Base-by-base conservation (phyloP, 208 protist species). In the Lotmaria passim region DNA sequence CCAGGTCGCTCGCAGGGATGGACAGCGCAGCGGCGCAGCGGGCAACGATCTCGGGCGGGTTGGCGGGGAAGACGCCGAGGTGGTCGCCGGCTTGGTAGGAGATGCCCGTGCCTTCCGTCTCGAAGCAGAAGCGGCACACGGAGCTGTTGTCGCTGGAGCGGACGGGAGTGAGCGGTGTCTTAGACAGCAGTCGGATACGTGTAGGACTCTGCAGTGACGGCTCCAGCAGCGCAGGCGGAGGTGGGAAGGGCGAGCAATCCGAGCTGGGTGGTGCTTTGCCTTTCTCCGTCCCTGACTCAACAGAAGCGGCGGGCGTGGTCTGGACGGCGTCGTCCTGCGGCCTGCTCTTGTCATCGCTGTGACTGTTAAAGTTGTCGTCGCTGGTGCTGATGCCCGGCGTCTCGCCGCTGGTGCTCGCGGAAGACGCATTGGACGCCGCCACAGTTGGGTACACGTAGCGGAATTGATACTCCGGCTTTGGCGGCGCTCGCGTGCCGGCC, bases 31-130 rank as follows among this genome's bases (percentile, higher is more conserved):
- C n/a, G 15, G 81, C 64, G 61, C 73, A 89, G 4, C 79, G 87
- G 10, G 92, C 48, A 4, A 98, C 93, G 12, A 95, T 68, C 17
- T 74, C 69, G 0, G 80, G 76, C 10, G 91, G 63, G 73, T 98
- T 98, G 15, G 60, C 46, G 15, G 97, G 83, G 58, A 87, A 97
- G 33, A 98, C 86, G 38, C 85, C 93, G 3, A 98, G 52, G 74
- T 98, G 96, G 71, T 98, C 97, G 23, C 97, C 97, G 1, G 94
- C 93, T 53, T 98, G 82, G 62, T 90, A 94, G n/a, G 51, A 95
- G 76, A 81, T 93, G 85, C n/a, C 71, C 31, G 79, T 74, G 51
- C 59, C 64, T 3, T 65, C 62, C 14, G 60, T 69, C 38, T 66
- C 57, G 39, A 88, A 75, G 50, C 75, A 73, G 30, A 85, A 56